Base-by-base conservation (phyloP, 306 rosid species). In the Cucurbita maxima region DNA sequence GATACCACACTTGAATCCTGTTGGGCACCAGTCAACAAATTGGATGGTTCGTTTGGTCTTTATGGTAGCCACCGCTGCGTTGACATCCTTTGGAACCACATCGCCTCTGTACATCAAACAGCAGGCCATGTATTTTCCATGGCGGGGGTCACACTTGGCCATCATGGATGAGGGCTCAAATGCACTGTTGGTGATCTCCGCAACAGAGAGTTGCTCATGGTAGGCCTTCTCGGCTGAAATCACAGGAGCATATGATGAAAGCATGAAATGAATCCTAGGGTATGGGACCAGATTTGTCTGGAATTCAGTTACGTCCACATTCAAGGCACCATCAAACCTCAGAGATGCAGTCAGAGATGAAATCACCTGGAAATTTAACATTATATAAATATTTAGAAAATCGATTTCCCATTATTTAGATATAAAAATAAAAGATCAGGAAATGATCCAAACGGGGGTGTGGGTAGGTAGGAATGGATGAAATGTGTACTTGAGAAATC, bases 321-420 rank as follows among this genome's bases (percentile, higher is more conserved):
- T 47, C 52, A 47, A 16, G 11, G 52, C 52, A 47, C 52, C 52
- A 47, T 47, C 52, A 47, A 47, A 47, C 52, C 52, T 84, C 86
- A 91, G 30, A 2, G 97, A 91, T 20, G 96, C 95, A n/a, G 97
- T 91, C 61, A 91, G 79, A 66, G 97, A 91, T 58, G 97, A 91
- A 66, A 91, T 91, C 82, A 91, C 89, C 96, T 88, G 77, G 43
- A 45, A 52, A 64, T 14, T 18, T 43, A 52, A 48, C 48, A 34
- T 41, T 37, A 25, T 25, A 25, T 25, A 25, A 25, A 25, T 25
- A 30, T 30, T 30, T 2, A 30, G 34, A 30, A 30, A 25, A 25
- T 25, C 11, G 8, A 16, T 4, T 64, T 41, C 15, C 52, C 52
- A 30, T 8, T 9, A 58, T 22, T 58, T 22, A 58, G 63, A 25